Base-by-base conservation (phyloP, 169 alveolate genomes). In the Plasmodium berghei region DNA sequence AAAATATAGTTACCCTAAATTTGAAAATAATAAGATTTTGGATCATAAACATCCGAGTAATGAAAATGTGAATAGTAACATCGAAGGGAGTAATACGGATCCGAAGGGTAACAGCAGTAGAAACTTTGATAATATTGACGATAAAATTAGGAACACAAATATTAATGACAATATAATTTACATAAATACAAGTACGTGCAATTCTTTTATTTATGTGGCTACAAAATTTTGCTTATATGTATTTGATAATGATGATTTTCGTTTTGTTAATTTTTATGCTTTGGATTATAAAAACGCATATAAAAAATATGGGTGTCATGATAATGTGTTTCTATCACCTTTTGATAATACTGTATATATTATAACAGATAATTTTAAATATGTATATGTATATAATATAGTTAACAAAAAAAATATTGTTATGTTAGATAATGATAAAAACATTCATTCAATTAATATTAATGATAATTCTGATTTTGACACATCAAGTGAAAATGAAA, bases 271-370 rank as follows among this genome's bases (percentile, higher is more conserved):
- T 42, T 26, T 86, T 24, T 71, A 46, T 73, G 75, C 87, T 46
- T 71, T 86, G 49, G 72, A 70, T 54, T 12, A 67, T 67, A 63
- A 86, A 26, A 45, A 69, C 28, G 66, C 54, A 18, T 22, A 46
- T 28, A 72, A 40, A 64, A 28, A 64, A 48, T 86, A 70, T 64
- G 91, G 87, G 22, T 48, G 48, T 46, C 87, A 86, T 42, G 42
- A 61, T 46, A 70, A 58, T 28, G 91, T 86, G n/a, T 71, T 86
- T 46, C 55, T 86, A 5, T 86, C 91, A 12, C 54, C 87, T 16
- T 18, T 70, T 10, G 91, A 86, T 20, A 86, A 86, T 66, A 86
- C 91, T 2, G 59, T 86, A 86, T 86, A 86, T 71, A 86, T 86
- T 24, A 62, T 86, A 49, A 86, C 87, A 20, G 24, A 62, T 16